A percentile compares a stretch with the other conserved stretches of the same genome.
These are phyloP conservation scores for Bombardia bombarda DNA, from an alignment of 495 filamentous ascomycete genomes.

Conservation along the genomic window DNA sequence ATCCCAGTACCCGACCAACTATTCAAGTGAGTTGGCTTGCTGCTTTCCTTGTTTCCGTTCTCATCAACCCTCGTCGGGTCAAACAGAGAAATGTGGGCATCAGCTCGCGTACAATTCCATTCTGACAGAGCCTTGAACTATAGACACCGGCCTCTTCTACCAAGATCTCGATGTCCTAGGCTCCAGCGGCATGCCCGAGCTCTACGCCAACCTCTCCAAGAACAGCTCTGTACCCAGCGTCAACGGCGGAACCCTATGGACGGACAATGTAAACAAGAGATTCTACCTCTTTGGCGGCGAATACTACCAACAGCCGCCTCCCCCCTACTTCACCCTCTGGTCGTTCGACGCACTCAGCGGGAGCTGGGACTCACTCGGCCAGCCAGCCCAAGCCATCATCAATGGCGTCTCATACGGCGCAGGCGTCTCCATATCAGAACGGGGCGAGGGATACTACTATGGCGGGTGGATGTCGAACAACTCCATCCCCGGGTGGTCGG, in stretches of 20 bases:
- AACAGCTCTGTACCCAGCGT: conserved; percentile 36
- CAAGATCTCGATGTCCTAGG: conserved; percentile 34
- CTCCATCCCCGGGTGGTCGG: conserved; percentile 35
- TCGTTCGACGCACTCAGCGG: conserved; percentile 38
- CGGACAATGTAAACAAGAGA: conserved; percentile 43
- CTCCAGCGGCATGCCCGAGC: conserved; percentile 35
- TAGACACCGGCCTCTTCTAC: conserved; percentile 37
- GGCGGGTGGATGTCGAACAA: conserved; percentile 43
- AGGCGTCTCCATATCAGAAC: conserved; percentile 11
- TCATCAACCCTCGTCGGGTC: background rate
- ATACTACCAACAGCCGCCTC: conserved; percentile 21
- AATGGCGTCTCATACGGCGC: conserved; percentile 13
- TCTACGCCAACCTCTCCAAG: conserved; percentile 40
- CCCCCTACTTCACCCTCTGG: conserved; percentile 25
- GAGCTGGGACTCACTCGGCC: conserved; percentile 31
- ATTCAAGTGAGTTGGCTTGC: conserved; percentile 28
- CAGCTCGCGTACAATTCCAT: too few species aligned
- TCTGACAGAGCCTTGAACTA: background rate
- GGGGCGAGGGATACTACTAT: conserved; percentile 23
- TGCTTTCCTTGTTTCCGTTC: background rate
- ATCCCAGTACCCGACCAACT: conserved; percentile 33
- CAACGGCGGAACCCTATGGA: conserved; percentile 39
- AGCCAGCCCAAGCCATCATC: conserved; percentile 13
- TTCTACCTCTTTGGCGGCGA: conserved; percentile 46
- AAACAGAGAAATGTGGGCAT: too few species aligned